Evolutionary conservation across 495 filamentous ascomycete genomes (phyloP), one percentile per base, ranked within the genome.

Genomic region (Patellaria atrata): DNA sequence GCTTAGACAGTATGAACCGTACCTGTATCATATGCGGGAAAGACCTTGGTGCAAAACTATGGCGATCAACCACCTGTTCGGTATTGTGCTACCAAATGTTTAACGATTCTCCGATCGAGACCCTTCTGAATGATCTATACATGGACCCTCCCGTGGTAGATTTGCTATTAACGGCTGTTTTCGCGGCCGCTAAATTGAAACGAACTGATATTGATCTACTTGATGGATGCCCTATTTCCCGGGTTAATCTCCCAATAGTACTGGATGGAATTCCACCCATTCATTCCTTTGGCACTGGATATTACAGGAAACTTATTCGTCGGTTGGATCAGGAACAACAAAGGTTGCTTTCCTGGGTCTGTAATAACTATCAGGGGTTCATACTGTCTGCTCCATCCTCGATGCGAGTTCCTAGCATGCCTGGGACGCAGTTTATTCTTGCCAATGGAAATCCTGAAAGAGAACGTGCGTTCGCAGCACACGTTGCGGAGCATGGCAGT

Each of bases 391-490:
- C 56, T 3, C 38, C 44, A 2, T 41, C 43, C 0, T 9, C 27
- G 3, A 19, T 46, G 13, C 35, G 35, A 5, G 50, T 59, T 12
- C 54, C 52, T 3, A 33, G 33, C 23, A 23, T 59, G 21, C 47
- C 53, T 4, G 50, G 47, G 3, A 43, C 44, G 5, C 55, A 59
- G 38, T 59, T 57, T 40, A 18, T 59, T 5, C 42, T 57, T n/a
- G 49, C 54, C 3, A 57, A 51, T 38, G 44, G 43, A 1, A 17
- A 20, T 15, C 55, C 54, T 2, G 38, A 41, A 17, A 22, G 43
- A 7, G 55, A 59, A 33, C 13, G 2, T 14, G 30, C 27, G 3
- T 57, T 57, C 34, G 30, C 45, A 2, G 14, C 25, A 11, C 40
- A 42, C 15, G 5, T 50, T 8, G 11, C 15, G 10, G 14, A 17